These are phyloP conservation scores for Cladosporium sp. DNA, from an alignment of 2,329 filamentous ascomycete genomes.

Conservation along the genomic window DNA sequence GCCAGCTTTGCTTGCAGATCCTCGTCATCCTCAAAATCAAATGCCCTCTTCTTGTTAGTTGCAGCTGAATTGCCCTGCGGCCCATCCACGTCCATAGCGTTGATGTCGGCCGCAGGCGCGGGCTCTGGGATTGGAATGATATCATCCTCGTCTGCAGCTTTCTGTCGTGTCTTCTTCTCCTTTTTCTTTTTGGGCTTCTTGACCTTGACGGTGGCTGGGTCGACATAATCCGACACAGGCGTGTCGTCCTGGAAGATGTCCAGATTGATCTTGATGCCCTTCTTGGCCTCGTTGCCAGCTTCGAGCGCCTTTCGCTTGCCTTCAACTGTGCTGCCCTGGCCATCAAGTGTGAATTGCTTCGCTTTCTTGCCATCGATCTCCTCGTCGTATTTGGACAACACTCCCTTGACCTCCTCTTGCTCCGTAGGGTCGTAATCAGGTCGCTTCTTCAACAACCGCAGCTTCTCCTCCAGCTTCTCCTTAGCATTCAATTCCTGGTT, in stretches of 20 bases:
- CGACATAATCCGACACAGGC: constrained; percentile 80
- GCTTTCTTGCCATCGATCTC: constrained; percentile 86
- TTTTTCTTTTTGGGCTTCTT: constrained; percentile 88
- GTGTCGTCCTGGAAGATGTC: constrained; percentile 64
- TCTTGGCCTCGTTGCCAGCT: constrained; percentile 54
- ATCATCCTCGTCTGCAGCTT: constrained; percentile 58
- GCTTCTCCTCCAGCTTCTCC: constrained; percentile 68
- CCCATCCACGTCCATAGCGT: constrained; percentile 72
- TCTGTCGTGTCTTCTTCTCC: constrained; percentile 66
- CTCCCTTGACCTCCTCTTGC: constrained; percentile 59
- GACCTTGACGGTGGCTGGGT: constrained; percentile 80
- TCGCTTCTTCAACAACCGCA: constrained; percentile 86
- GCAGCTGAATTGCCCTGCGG: constrained; percentile 25
- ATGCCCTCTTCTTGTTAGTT: constrained; percentile 57
- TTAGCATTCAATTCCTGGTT: constrained; percentile 67
- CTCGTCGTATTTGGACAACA: constrained; percentile 91
- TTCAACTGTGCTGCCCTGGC: constrained; percentile 65
- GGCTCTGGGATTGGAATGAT: constrained; percentile 38
- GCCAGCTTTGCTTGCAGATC: constrained; percentile 84
- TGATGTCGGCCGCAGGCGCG: constrained; percentile 35
- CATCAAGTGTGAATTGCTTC: constrained; percentile 83
- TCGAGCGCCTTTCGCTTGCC: constrained; percentile 45
- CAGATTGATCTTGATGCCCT: constrained; percentile 68
- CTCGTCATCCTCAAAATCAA: constrained; percentile 73
- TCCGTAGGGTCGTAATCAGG: constrained; percentile 83